Conservation (phyloP, 2,329 filamentous ascomycete genomes). For the Catunica adiposa region DNA sequence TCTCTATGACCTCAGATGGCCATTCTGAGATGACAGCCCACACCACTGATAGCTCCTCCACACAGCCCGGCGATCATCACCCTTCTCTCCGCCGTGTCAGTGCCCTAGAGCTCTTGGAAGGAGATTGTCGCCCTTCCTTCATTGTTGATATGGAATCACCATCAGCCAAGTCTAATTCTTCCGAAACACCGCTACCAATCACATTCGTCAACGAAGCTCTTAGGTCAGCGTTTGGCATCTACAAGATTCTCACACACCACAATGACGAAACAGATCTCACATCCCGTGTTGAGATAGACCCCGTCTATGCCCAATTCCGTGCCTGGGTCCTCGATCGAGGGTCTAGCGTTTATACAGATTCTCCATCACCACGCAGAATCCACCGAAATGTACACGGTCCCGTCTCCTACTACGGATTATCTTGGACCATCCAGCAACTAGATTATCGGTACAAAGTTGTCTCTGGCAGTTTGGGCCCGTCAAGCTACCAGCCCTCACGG, state of each 20-base stretch:
- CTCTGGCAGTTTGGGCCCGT: no score
- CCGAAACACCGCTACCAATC: slow-evolving; percentile 41
- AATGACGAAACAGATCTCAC: background rate
- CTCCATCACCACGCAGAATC: no score
- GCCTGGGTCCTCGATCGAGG: background rate
- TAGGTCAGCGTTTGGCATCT: slow-evolving; percentile 34
- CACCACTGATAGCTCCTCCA: background rate
- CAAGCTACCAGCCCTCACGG: no score
- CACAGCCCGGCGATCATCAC: background rate
- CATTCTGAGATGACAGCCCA: background rate
- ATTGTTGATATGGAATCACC: slow-evolving; percentile 49
- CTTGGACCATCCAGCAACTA: no score
- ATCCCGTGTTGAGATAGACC: background rate
- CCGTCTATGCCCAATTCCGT: background rate
- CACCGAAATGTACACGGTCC: no score
- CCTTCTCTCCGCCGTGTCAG: slow-evolving; percentile 38
- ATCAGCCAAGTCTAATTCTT: slow-evolving; percentile 7
- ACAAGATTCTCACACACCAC: slow-evolving; percentile 28
- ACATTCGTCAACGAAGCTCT: slow-evolving; percentile 54
- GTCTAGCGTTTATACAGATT: no score
- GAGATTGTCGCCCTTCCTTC: slow-evolving; percentile 62
- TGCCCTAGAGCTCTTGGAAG: slow-evolving; percentile 56
- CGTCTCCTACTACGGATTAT: no score
- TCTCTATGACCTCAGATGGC: background rate
- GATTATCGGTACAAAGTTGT: no score